Evolutionary conservation across 2,329 filamentous ascomycete species (phyloP).

Genomic region (Penicillium sp.): DNA sequence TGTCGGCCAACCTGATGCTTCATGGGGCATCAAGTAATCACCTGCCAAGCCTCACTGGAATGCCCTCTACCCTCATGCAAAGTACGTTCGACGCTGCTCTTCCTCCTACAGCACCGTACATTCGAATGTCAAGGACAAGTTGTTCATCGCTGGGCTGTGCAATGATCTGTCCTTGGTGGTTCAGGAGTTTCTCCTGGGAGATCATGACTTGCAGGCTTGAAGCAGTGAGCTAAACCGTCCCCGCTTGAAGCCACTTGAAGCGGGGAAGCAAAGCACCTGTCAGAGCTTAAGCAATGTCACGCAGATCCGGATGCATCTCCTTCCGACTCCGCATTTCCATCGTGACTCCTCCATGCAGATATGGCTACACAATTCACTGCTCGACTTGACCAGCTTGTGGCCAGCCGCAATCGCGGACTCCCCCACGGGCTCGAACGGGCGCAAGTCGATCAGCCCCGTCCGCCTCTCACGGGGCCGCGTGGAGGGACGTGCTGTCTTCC

Average conservation of each 20-base stretch:
- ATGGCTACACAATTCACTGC: not conserved
- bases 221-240: too few species aligned
- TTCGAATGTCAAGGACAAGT: too few species aligned
- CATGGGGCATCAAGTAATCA: too few species aligned
- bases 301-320: not conserved
- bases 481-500: constrained; percentile 29
- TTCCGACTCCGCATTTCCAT: not conserved
- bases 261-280: not conserved
- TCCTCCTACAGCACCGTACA: too few species aligned
- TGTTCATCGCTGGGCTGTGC: too few species aligned
- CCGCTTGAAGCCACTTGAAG: not conserved
- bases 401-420: constrained; percentile 4
- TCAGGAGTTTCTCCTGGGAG: too few species aligned
- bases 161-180: too few species aligned
- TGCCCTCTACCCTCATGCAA: too few species aligned
- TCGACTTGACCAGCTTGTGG: not conserved
- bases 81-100: too few species aligned
- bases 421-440: constrained; percentile 13
- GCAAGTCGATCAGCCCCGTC: constrained; percentile 6
- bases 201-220: too few species aligned
- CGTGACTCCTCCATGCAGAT: not conserved
- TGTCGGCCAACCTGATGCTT: too few species aligned
- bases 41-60: too few species aligned
- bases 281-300: not conserved
- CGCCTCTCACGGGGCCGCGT: constrained; percentile 32